Conservation (phyloP, 1,284 basidiomycete species). For the Leccinum solheimii region DNA sequence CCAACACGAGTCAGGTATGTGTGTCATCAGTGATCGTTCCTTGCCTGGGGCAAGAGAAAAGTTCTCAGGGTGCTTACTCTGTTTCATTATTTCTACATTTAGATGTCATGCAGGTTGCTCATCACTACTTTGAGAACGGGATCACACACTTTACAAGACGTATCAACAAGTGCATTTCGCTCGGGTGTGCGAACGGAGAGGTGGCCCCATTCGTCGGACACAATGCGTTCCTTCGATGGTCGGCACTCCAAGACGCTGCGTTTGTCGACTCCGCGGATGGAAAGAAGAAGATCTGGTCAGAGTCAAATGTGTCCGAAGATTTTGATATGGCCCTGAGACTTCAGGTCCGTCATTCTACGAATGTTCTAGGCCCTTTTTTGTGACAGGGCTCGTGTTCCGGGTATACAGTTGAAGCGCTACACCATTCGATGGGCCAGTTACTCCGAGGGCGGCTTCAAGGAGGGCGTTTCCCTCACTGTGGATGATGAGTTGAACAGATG, state of each 20-base stretch:
- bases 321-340: slow-evolving; percentile 75
- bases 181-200: slow-evolving; percentile 76
- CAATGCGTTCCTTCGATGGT: slow-evolving; percentile 86
- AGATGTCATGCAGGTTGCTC: slow-evolving; percentile 84
- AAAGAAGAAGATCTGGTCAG: slow-evolving; percentile 77
- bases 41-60: not conserved
- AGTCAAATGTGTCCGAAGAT: slow-evolving; percentile 83
- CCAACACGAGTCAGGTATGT: slow-evolving; percentile 72
- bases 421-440: slow-evolving; percentile 84
- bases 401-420: slow-evolving; percentile 57
- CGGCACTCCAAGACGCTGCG: slow-evolving; percentile 77
- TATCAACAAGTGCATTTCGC: slow-evolving; percentile 76
- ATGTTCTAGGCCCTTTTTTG: not conserved
- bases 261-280: slow-evolving; percentile 61
- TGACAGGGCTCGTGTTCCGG: not conserved
- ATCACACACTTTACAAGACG: slow-evolving; percentile 83
- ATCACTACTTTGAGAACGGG: slow-evolving; percentile 86
- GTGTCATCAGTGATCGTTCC: not conserved
- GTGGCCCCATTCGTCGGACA: slow-evolving; percentile 87
- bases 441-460: slow-evolving; percentile 74
- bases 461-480: too few species aligned
- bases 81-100: not conserved
- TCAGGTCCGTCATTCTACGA: slow-evolving; percentile 10
- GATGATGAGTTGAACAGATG: too few species aligned
- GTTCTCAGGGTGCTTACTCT: not conserved